These are phyloP conservation scores for Prosopis cineraria DNA, from an alignment of 306 rosid genomes.

Conservation along the genomic window DNA sequence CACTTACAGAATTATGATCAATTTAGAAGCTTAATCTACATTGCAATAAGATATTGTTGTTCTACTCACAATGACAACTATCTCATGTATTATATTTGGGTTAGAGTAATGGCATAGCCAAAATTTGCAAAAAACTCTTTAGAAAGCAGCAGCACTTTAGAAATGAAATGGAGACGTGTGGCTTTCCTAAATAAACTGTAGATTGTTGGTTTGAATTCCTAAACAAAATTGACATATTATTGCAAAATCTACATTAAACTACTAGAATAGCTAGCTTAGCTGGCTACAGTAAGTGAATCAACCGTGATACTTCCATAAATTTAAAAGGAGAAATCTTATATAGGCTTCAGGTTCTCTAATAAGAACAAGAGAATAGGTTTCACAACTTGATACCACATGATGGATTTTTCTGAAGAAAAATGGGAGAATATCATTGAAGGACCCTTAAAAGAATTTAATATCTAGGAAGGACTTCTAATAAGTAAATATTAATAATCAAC, in stretches of 20 bases:
- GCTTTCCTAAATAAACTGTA: not conserved
- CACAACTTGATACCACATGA: not conserved
- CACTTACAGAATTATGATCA: not conserved
- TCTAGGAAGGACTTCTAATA: too few relatives aligned
- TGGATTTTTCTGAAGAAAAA: not conserved
- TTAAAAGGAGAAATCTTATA: not conserved
- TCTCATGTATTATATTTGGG: not conserved
- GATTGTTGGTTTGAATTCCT: not conserved
- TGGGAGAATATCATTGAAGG: too few relatives aligned
- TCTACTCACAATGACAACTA: not conserved
- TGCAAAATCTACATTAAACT: constrained; percentile 12
- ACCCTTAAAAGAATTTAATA: too few relatives aligned
- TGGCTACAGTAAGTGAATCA: not conserved
- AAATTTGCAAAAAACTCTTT: not conserved
- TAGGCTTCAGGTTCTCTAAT: not conserved
- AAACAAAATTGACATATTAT: constrained; percentile 12
- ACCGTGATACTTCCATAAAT: not conserved
- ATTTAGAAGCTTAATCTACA: not conserved
- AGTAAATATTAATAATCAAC: too few relatives aligned
- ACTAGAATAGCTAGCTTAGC: constrained; percentile 9
- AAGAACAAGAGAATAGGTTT: not conserved
- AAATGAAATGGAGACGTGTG: constrained; percentile 2
- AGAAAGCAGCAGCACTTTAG: not conserved
- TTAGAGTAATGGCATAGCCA: not conserved
- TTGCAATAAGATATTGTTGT: not conserved